Conservation (phyloP, 768 basidiomycete genomes). For the Amanita molliuscula region DNA sequence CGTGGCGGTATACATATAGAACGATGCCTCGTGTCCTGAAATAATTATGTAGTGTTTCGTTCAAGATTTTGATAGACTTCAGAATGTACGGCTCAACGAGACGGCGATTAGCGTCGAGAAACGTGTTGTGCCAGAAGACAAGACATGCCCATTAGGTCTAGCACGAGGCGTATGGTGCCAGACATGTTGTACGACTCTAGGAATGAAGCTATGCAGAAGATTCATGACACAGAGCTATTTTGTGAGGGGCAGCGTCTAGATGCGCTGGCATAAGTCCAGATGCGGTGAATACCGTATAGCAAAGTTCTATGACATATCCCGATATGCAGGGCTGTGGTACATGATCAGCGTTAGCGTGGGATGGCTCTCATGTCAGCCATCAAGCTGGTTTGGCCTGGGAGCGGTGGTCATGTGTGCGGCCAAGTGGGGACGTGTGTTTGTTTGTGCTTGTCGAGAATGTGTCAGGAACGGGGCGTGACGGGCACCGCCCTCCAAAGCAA, state of each 20-base stretch:
- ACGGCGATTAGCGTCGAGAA: slow-evolving; percentile 1
- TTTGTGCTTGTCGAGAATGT: not conserved
- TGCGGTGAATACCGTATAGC: not conserved
- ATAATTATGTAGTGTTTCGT: not conserved
- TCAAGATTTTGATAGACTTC: slow-evolving; percentile 1
- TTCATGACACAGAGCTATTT: not conserved
- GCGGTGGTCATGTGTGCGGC: not conserved
- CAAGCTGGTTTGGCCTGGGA: not conserved
- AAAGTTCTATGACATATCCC: not conserved
- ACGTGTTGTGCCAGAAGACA: not conserved
- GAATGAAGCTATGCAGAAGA: not conserved
- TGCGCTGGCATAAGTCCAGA: not conserved
- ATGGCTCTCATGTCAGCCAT: slow-evolving; percentile 1
- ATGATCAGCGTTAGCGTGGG: slow-evolving; percentile 4
- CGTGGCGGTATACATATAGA: not conserved
- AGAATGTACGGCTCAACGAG: not conserved
- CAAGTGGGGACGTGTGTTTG: not conserved
- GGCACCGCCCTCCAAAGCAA: not conserved
- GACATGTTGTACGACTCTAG: not conserved
- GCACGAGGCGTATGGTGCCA: not conserved
- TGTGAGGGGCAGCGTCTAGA: not conserved
- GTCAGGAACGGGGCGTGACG: not conserved
- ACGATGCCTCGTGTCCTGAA: not conserved
- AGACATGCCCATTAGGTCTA: not conserved
- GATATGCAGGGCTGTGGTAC: not conserved